Conservation (phyloP, 2,329 filamentous ascomycete genomes). For the Botrytis porri region DNA sequence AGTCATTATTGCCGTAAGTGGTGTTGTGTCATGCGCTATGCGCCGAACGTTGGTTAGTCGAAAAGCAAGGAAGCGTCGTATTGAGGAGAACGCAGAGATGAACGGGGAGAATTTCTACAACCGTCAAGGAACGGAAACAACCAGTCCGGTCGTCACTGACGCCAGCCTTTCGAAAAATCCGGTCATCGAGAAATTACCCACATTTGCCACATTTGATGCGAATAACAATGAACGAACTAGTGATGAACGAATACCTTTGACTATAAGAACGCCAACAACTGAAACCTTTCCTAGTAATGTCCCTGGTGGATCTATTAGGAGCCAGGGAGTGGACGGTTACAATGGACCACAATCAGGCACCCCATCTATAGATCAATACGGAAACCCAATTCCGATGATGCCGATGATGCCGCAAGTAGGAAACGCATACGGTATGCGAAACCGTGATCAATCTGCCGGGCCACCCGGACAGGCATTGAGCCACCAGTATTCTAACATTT, state of each 20-base stretch:
- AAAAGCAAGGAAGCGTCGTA: conserved; percentile 88
- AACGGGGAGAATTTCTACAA: conserved; percentile 91
- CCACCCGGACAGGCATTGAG: conserved; percentile 48
- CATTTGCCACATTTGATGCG: conserved; percentile 62
- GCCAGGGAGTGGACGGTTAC: conserved; percentile 28
- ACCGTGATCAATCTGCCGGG: conserved; percentile 48
- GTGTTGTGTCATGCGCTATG: conserved; percentile 91
- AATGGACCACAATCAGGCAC: conserved; percentile 29
- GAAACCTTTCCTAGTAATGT: conserved; percentile 43
- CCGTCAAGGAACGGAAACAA: conserved; percentile 46
- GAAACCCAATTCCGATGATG: conserved; percentile 53
- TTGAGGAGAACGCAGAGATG: conserved; percentile 95
- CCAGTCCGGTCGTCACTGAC: conserved; percentile 45
- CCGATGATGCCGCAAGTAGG: conserved; percentile 39
- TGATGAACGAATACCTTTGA: conserved; percentile 71
- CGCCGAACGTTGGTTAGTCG: conserved; percentile 85
- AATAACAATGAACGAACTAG: conserved; percentile 53
- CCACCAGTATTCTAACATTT: conserved; percentile 41
- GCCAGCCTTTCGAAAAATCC: conserved; percentile 57
- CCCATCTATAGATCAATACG: conserved; percentile 59
- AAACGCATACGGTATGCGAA: conserved; percentile 42
- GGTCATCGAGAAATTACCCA: conserved; percentile 49
- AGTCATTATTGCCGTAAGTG: conserved; percentile 76
- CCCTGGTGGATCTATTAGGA: conserved; percentile 25
- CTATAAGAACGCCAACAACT: conserved; percentile 58